A percentile compares a stretch with the other conserved stretches of the same genome.
Conservation (phyloP, 2,329 filamentous ascomycete species). For the Cordyceps militaris region DNA sequence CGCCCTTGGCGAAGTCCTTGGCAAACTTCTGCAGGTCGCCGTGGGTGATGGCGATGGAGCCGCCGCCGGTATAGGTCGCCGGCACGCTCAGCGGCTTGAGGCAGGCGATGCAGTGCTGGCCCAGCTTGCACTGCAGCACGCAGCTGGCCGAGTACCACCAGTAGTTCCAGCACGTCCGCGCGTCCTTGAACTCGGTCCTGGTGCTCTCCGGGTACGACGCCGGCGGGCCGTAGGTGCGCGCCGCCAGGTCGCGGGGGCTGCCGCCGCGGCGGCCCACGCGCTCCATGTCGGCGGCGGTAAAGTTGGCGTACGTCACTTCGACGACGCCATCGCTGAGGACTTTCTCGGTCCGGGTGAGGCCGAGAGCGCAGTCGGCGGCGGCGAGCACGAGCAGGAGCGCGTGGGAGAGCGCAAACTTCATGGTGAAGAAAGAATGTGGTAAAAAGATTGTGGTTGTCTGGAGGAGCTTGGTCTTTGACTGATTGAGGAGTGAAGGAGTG, state of each 20-base stretch:
- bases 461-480: neutral
- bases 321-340: neutral
- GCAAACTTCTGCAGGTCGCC: neutral
- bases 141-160: constrained; percentile 1
- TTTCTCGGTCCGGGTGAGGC: neutral
- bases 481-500: neutral
- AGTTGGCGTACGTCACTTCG: neutral
- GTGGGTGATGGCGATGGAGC: neutral
- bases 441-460: neutral
- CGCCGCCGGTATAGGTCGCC: neutral
- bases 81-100: neutral
- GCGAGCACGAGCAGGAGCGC: neutral
- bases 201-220: neutral
- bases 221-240: too few relatives aligned
- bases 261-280: too few relatives aligned
- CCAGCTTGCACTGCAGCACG: neutral
- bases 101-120: neutral
- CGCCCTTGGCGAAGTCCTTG: too few relatives aligned
- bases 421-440: neutral
- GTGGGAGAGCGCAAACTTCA: neutral
- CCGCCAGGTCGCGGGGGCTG: too few relatives aligned
- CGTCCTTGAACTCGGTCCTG: neutral
- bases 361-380: neutral
- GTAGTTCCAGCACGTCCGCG: neutral
- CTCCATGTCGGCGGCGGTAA: neutral